These are phyloP conservation scores for Saccharomycopsis amapae DNA, from an alignment of 805 yeast genomes.

Conservation along the genomic window DNA sequence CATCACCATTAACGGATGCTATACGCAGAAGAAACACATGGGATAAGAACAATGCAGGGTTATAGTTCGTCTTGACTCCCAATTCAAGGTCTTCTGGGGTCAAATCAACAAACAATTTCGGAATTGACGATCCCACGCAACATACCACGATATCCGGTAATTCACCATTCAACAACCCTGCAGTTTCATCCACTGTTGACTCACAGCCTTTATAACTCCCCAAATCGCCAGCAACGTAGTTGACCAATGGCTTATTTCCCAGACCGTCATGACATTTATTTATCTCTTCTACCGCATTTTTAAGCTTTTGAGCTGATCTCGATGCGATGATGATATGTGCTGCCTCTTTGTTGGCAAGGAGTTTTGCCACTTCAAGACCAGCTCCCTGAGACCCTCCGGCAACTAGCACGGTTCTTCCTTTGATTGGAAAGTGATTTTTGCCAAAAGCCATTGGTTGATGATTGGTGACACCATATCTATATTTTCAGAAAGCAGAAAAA, in stretches of 20 bases:
- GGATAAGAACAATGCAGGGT: slow-evolving; percentile 61
- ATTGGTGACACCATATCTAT: too few relatives aligned
- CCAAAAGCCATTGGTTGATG: slow-evolving; percentile 3
- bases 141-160: slow-evolving; percentile 68
- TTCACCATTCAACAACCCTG: neutral
- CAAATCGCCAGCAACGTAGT: slow-evolving; percentile 57
- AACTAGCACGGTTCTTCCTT: slow-evolving; percentile 56
- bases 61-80: slow-evolving; percentile 67
- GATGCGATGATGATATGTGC: slow-evolving; percentile 72
- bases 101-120: slow-evolving; percentile 69
- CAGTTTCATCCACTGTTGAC: slow-evolving; percentile 32
- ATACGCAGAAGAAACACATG: slow-evolving; percentile 51
- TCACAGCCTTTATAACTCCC: slow-evolving; percentile 46
- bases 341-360: slow-evolving; percentile 42
- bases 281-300: slow-evolving; percentile 41
- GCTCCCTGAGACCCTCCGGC: slow-evolving; percentile 95
- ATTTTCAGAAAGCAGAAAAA: too few relatives aligned
- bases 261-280: slow-evolving; percentile 18
- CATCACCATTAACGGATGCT: slow-evolving; percentile 24
- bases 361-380: slow-evolving; percentile 70
- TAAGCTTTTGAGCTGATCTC: slow-evolving; percentile 57
- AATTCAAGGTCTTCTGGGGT: slow-evolving; percentile 46
- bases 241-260: slow-evolving; percentile 27
- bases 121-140: slow-evolving; percentile 84
- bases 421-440: slow-evolving; percentile 26